Evolutionary conservation across 768 basidiomycete species (phyloP).

Genomic region (Amanita jacksonii): DNA sequence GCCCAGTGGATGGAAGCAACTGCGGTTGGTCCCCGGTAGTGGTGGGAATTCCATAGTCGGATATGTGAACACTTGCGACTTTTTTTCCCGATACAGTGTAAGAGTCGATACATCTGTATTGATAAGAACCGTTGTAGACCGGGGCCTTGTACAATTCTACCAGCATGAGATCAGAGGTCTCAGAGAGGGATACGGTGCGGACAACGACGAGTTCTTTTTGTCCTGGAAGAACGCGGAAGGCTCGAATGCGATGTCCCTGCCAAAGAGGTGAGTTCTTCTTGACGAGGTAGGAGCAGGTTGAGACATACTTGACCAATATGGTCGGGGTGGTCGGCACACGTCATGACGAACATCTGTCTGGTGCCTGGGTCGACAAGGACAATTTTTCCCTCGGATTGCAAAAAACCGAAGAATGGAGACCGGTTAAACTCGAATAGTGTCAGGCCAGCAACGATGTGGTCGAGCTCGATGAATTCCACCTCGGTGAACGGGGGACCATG

Average conservation of each 20-base stretch:
- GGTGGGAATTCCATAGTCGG: conserved; percentile 27
- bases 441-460: conserved; percentile 12
- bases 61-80: conserved; percentile 25
- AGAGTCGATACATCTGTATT: conserved; percentile 10
- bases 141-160: conserved; percentile 23
- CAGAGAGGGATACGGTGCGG: conserved; percentile 26
- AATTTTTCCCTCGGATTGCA: conserved; percentile 5
- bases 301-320: conserved; percentile 17
- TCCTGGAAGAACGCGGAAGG: conserved; percentile 40
- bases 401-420: conserved; percentile 4
- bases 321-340: conserved; percentile 24
- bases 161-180: conserved; percentile 14
- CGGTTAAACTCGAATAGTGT: conserved; percentile 35
- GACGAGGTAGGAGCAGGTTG: neutral
- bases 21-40: conserved; percentile 21
- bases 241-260: conserved; percentile 40
- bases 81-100: conserved; percentile 17
- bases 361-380: conserved; percentile 7
- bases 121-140: conserved; percentile 10
- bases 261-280: conserved; percentile 1
- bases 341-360: conserved; percentile 16
- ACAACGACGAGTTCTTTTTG: conserved; percentile 45
- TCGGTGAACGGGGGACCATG: conserved; percentile 4
- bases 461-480: conserved; percentile 6
- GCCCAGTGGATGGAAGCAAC: conserved; percentile 16